Evolutionary conservation across 1,139 yeast genomes (phyloP).

Genomic region (Geotrichum australiense): DNA sequence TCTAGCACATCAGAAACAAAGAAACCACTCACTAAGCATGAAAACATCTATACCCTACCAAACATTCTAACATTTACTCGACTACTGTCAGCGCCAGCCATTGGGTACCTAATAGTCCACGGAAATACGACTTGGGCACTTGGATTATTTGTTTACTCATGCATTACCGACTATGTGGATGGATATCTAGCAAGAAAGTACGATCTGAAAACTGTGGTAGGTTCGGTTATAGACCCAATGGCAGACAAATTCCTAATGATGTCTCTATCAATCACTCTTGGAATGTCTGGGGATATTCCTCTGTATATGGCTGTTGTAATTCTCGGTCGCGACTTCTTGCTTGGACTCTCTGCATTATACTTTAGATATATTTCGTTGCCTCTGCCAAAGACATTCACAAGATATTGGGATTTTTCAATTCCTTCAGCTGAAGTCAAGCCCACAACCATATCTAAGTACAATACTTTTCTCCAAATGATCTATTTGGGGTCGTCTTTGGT

Average conservation of each 20-base stretch:
- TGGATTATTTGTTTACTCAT: constrained; percentile 70
- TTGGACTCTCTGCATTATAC: constrained; percentile 69
- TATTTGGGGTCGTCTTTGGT: constrained; percentile 73
- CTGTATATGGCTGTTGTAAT: constrained; percentile 62
- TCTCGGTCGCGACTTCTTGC: constrained; percentile 74
- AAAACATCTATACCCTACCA: constrained; percentile 73
- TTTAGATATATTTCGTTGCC: constrained; percentile 71
- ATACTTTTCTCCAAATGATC: constrained; percentile 88
- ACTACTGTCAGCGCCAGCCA: constrained; percentile 68
- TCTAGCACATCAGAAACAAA: not conserved
- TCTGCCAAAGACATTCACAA: constrained; percentile 60
- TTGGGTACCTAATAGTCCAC: constrained; percentile 68
- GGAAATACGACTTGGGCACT: constrained; percentile 60
- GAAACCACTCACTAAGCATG: constrained; percentile 26
- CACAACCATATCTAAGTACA: constrained; percentile 76
- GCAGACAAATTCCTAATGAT: constrained; percentile 93
- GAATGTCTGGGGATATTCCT: constrained; percentile 56
- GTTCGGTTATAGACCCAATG: constrained; percentile 88
- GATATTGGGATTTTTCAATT: constrained; percentile 70
- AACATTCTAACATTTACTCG: constrained; percentile 77
- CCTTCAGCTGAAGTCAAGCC: constrained; percentile 90
- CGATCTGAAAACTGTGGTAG: constrained; percentile 73
- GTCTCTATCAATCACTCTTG: constrained; percentile 69
- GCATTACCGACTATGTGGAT: constrained; percentile 85
- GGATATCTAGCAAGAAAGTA: constrained; percentile 82